Evolutionary conservation across 257 asterid genomes (phyloP).

Genomic region (Nicotiana paniculata): DNA sequence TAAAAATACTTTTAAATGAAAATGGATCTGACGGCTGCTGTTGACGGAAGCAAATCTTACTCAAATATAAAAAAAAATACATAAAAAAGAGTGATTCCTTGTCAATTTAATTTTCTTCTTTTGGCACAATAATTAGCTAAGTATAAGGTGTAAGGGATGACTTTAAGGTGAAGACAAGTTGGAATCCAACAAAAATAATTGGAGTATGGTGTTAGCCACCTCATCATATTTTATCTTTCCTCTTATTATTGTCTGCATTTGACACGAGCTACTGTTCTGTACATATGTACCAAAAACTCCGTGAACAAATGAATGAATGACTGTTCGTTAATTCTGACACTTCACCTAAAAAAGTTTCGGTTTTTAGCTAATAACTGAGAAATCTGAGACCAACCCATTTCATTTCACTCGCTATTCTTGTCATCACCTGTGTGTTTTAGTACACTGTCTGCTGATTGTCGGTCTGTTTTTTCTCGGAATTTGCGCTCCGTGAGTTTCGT

Average conservation of each 20-base stretch:
- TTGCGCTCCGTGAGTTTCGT: conserved; percentile 12
- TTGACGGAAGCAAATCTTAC: neutral
- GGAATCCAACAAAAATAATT: neutral
- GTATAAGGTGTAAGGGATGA: neutral
- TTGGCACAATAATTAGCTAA: neutral
- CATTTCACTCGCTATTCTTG: neutral
- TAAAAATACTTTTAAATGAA: neutral
- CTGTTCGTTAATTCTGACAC: conserved; percentile 12
- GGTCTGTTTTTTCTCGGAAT: neutral
- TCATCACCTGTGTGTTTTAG: conserved; percentile 8
- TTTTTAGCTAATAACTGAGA: neutral
- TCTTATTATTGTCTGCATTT: neutral
- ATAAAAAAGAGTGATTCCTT: neutral
- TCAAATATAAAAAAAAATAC: neutral
- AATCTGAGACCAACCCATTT: conserved; percentile 23
- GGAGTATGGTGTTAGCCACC: neutral
- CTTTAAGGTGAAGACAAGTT: neutral
- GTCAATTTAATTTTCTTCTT: neutral
- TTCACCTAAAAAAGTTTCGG: neutral
- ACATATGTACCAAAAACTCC: neutral
- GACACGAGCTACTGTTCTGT: neutral
- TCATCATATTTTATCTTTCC: neutral
- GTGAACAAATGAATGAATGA: neutral
- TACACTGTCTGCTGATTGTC: conserved; percentile 6
- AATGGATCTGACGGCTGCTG: neutral